These are phyloP conservation scores for Trifolium dubium DNA, from an alignment of 306 rosid genomes.

Conservation along the genomic window DNA sequence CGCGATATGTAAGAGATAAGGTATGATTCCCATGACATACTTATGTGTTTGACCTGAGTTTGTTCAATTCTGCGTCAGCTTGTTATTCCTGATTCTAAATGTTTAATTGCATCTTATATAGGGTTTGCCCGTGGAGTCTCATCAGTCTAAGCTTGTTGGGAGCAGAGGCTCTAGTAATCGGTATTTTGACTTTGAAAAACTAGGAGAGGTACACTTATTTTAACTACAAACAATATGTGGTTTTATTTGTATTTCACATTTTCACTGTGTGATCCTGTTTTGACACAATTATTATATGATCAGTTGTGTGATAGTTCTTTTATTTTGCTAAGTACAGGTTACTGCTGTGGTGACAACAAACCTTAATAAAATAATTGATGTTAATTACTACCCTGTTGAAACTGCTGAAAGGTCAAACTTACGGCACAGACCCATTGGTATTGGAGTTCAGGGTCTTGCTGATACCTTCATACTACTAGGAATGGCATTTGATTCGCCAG, in stretches of 20 bases:
- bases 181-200: conserved; percentile 88
- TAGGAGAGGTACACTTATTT: conserved; percentile 68
- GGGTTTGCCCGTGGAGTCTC: conserved; percentile 85
- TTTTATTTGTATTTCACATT: neutral
- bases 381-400: conserved; percentile 90
- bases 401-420: conserved; percentile 79
- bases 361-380: conserved; percentile 90
- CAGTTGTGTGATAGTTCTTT: neutral
- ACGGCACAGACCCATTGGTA: conserved; percentile 93
- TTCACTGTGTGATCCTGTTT: neutral
- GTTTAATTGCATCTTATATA: conserved; percentile 26
- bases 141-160: conserved; percentile 93
- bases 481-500: conserved; percentile 93
- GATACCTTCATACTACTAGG: conserved; percentile 92
- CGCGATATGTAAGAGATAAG: conserved; percentile 94
- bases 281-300: neutral
- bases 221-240: neutral
- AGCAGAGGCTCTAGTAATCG: conserved; percentile 75
- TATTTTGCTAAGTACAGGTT: conserved; percentile 51
- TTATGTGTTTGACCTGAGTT: neutral
- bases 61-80: conserved; percentile 19
- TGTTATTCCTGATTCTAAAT: conserved; percentile 32
- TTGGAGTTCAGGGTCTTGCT: conserved; percentile 99
- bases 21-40: conserved; percentile 45
- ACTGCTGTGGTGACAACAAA: conserved; percentile 71